phyloP scores from a whole-genome alignment of 78 protist genomes.

The Dictyostelium brefeldianum region DNA sequence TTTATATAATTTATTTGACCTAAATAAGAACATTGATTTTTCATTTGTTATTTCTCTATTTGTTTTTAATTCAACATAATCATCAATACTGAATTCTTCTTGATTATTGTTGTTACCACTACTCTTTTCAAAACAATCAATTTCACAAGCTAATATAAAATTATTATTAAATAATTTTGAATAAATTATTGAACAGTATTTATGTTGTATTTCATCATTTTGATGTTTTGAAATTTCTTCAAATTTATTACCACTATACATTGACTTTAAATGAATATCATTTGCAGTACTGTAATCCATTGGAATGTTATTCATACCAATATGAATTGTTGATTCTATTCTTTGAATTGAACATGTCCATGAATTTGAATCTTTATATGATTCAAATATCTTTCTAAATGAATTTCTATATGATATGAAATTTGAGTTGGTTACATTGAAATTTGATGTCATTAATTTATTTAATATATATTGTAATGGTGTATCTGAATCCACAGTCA shows the following conservation, averaged over 20 bases:
- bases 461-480: neutral
- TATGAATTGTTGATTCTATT: neutral
- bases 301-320: neutral
- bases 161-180: slow-evolving; percentile 10
- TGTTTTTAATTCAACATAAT: slow-evolving; percentile 1
- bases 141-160: slow-evolving; percentile 18
- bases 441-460: neutral
- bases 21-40: neutral
- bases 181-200: slow-evolving; percentile 2
- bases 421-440: neutral
- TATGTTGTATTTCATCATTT: neutral
- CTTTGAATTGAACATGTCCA: neutral
- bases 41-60: neutral
- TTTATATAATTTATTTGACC: neutral
- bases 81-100: neutral
- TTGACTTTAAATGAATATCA: neutral
- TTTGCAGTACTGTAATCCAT: no score
- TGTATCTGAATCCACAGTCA: neutral
- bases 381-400: slow-evolving; percentile 5
- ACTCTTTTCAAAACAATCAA: neutral
- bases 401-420: slow-evolving; percentile 1
- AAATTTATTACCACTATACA: neutral
- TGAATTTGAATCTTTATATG: neutral
- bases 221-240: neutral
- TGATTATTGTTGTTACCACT: neutral